phyloP scores from a whole-genome alignment of 2,329 filamentous ascomycete species.

The Zelopaecilomyces penicillatus region DNA sequence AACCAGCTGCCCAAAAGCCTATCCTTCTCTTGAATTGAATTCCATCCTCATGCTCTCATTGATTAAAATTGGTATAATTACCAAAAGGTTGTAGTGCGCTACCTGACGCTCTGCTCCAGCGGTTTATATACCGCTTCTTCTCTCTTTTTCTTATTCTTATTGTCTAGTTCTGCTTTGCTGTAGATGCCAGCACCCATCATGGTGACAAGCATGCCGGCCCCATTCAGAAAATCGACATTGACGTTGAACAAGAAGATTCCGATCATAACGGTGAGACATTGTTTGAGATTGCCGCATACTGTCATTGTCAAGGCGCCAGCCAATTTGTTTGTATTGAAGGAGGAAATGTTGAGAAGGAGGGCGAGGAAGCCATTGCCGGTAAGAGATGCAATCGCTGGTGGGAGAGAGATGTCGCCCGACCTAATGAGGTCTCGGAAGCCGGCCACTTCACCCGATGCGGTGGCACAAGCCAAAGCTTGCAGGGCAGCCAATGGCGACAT shows the following conservation, averaged over 20 bases:
- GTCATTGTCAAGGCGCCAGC: constrained; percentile 52
- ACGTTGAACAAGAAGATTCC: constrained; percentile 46
- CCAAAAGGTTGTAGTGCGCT: constrained; percentile 8
- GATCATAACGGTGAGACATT: constrained; percentile 46
- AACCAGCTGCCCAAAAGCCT: no score
- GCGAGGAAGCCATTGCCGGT: constrained; percentile 45
- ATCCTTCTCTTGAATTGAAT: no score
- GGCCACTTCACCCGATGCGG: constrained; percentile 43
- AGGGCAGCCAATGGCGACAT: constrained; percentile 53
- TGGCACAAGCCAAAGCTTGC: constrained; percentile 45
- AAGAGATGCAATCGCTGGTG: constrained; percentile 32
- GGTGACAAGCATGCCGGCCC: constrained; percentile 47
- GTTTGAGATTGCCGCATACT: constrained; percentile 51
- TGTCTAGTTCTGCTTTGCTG: constrained; percentile 47
- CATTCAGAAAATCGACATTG: constrained; percentile 42
- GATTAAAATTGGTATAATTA: neutral
- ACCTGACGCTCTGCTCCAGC: constrained; percentile 24
- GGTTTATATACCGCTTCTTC: constrained; percentile 26
- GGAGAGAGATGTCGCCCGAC: constrained; percentile 26
- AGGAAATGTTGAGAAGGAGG: constrained; percentile 47
- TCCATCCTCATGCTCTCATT: neutral
- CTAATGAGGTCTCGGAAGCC: constrained; percentile 30
- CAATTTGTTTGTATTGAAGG: constrained; percentile 50
- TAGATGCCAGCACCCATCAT: constrained; percentile 49
- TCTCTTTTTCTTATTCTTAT: constrained; percentile 36